Evolutionary conservation across 805 yeast species (phyloP).

Genomic region (Pichia heedii): DNA sequence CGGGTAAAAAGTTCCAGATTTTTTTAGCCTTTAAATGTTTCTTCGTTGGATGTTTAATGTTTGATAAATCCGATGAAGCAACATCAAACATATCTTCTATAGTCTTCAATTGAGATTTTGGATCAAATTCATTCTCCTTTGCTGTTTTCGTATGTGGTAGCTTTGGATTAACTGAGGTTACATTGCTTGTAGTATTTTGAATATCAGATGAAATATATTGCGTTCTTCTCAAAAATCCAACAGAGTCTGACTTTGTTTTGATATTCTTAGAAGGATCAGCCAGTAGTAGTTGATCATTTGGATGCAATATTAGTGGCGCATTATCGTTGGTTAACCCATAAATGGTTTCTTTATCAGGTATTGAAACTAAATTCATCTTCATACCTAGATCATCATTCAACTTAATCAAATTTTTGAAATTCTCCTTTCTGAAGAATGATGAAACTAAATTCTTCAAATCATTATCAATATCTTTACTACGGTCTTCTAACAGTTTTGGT

Average conservation of each 20-base stretch:
- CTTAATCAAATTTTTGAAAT: constrained; percentile 52
- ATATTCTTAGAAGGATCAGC: constrained; percentile 65
- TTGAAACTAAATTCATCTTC: constrained; percentile 60
- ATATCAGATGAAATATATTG: constrained; percentile 72
- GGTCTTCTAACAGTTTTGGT: constrained; percentile 61
- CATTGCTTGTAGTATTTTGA: constrained; percentile 5
- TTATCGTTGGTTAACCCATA: constrained; percentile 13
- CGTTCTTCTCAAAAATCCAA: constrained; percentile 79
- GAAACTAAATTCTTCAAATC: constrained; percentile 52
- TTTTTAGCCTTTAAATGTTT: constrained; percentile 63
- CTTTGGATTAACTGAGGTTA: constrained; percentile 10
- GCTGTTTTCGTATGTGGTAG: constrained; percentile 10
- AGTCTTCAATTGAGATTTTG: constrained; percentile 53
- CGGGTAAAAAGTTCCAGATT: constrained; percentile 80
- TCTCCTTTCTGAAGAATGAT: constrained; percentile 65
- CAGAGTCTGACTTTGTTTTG: constrained; percentile 27
- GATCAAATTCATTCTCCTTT: constrained; percentile 36
- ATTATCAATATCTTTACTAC: constrained; percentile 22
- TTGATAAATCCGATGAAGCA: constrained; percentile 30
- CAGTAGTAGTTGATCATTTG: constrained; percentile 66
- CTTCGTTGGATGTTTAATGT: constrained; percentile 65
- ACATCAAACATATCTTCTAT: constrained; percentile 75
- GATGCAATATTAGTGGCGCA: constrained; percentile 43
- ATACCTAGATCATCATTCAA: constrained; percentile 60
- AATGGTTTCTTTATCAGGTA: constrained; percentile 39